A percentile compares a stretch with the other conserved stretches of the same genome.
Evolutionary conservation across 208 protist genomes (phyloP).

Genomic region (Trypanosoma cruzi): DNA sequence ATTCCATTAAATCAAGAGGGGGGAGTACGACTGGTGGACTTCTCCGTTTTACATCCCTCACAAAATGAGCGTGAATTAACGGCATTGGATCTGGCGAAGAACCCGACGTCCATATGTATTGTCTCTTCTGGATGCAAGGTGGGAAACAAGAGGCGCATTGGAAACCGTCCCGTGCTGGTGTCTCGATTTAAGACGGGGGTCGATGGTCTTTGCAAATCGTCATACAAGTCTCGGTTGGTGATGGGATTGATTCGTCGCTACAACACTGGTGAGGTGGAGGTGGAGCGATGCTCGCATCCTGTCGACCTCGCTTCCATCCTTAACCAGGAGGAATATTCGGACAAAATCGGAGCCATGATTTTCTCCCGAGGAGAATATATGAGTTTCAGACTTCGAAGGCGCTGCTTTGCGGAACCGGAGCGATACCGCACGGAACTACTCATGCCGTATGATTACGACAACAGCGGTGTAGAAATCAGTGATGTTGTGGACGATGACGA

Average conservation of each 20-base stretch:
- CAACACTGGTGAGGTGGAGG: slow-evolving; percentile 32
- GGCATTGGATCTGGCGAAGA: slow-evolving; percentile 38
- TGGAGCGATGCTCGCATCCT: slow-evolving; percentile 29
- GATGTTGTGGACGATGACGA: slow-evolving; percentile 1
- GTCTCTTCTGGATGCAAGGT: slow-evolving; percentile 42
- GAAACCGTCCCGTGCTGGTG: slow-evolving; percentile 48
- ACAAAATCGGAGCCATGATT: slow-evolving; percentile 40
- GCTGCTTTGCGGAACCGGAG: slow-evolving; percentile 46
- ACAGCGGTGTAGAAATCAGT: slow-evolving; percentile 27
- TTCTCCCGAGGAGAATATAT: slow-evolving; percentile 60
- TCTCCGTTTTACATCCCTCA: slow-evolving; percentile 42
- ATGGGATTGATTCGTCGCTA: slow-evolving; percentile 45
- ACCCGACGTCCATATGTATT: slow-evolving; percentile 63
- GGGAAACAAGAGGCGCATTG: slow-evolving; percentile 41
- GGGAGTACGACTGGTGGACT: slow-evolving; percentile 42
- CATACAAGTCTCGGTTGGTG: slow-evolving; percentile 65
- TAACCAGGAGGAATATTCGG: slow-evolving; percentile 52
- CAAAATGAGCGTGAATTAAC: slow-evolving; percentile 46
- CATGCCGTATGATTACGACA: slow-evolving; percentile 69
- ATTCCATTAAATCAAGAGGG: slow-evolving; percentile 21
- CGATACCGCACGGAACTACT: slow-evolving; percentile 41
- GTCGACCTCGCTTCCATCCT: slow-evolving; percentile 57
- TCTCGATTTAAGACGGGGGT: slow-evolving; percentile 69
- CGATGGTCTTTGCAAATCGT: slow-evolving; percentile 73
- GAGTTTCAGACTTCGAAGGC: slow-evolving; percentile 55